Base-by-base conservation (phyloP, 108 stramenopile species). In the Skeletonema marinoi region DNA sequence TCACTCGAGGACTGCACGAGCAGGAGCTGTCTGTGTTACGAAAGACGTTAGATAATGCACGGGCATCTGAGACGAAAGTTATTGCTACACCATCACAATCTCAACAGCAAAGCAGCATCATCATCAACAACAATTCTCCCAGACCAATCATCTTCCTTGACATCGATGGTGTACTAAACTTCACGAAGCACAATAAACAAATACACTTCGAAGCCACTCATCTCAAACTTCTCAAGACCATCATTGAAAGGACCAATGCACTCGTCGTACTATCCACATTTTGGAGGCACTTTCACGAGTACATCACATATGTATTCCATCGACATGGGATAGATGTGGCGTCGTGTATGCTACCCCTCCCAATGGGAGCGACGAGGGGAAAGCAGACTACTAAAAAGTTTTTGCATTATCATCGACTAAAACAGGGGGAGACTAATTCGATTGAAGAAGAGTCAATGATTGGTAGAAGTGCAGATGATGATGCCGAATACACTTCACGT, bases 251-350 rank as follows among this genome's bases (percentile, higher is more conserved):
- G 58, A 76, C 81, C 35, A 44, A 76, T 63, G 81, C 81, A 4
- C 60, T 70, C 12, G 54, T 82, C 30, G 81, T 82, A 13, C 35
- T 76, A 32, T 67, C 81, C 8, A 82, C 81, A 5, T 82, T 82
- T 61, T 82, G 81, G 81, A 48, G 80, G n/a, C 80, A 81, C 32
- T 81, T 81, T 60, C 80, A 81, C 42, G 75, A 76, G 25, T 82
- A 82, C 48, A 82, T 82, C 10, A 38, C 71, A 1, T 82, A 82
- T 51, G 74, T 75, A 0, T 48, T 82, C 1, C 75, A 82, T 68
- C 33, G 81, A 19, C 75, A 82, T 56, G 81, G 81, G 21, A 72
- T 82, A 14, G 75, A 82, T 64, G 75, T 66, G 13, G 71, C 25
- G 2, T 32, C 48, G 4, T 72, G 66, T 56, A 62, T 77, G 71